Conservation (phyloP, 805 yeast genomes). For the Tetrapisispora arboricola region DNA sequence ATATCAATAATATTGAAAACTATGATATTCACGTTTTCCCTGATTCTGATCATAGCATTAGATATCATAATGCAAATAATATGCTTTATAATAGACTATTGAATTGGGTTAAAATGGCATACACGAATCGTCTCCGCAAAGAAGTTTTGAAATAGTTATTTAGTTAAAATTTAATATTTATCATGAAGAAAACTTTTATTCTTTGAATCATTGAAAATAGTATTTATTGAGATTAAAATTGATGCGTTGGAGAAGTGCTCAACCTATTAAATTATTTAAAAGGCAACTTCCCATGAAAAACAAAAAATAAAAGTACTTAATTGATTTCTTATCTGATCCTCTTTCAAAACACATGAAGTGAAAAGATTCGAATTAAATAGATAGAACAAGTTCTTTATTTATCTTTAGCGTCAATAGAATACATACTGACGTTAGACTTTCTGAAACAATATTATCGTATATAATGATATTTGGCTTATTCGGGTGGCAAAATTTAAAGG, state of each 20-base stretch:
- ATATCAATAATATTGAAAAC: conserved; percentile 68
- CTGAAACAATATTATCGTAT: conserved; percentile 1
- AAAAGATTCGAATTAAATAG: no score
- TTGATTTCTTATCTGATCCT: no score
- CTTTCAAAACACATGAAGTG: no score
- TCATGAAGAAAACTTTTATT: background rate
- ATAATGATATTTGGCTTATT: background rate
- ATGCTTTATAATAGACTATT: conserved; percentile 60
- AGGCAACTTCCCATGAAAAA: no score
- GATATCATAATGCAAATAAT: conserved; percentile 61
- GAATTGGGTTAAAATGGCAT: conserved; percentile 56
- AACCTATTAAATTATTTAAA: no score
- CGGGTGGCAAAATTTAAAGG: conserved; percentile 4
- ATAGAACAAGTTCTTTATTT: no score
- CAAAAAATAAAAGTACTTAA: no score
- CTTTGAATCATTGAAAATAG: background rate
- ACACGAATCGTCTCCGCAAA: conserved; percentile 34
- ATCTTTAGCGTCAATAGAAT: no score
- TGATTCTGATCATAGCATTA: conserved; percentile 66
- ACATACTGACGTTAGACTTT: no score
- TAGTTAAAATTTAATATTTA: no score
- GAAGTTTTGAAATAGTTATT: conserved; percentile 5
- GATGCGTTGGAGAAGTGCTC: no score
- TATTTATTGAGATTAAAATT: no score
- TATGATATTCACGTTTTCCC: conserved; percentile 73